These are phyloP conservation scores for Penicillium aurantiogriseum DNA, from an alignment of 2,329 filamentous ascomycete species.

Conservation along the genomic window DNA sequence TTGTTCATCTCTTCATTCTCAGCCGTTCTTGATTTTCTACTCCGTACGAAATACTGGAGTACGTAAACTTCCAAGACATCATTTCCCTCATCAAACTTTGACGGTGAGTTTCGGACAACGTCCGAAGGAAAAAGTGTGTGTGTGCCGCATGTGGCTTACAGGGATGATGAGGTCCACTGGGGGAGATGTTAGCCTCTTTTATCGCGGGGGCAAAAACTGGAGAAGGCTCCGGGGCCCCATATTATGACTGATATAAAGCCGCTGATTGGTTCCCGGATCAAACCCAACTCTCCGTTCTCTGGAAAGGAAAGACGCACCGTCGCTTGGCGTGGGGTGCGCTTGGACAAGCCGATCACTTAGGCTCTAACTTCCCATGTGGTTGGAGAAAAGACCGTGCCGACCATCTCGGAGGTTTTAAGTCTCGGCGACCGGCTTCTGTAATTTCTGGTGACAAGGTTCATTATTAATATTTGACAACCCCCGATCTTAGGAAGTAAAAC, in stretches of 20 bases:
- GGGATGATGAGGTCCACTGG: neutral
- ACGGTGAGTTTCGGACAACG: conserved; percentile 1
- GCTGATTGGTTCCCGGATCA: neutral
- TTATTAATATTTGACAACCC: conserved; percentile 1
- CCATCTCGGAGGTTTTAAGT: neutral
- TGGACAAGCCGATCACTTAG: neutral
- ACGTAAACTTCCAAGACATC: neutral
- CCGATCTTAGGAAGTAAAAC: neutral
- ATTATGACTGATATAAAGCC: neutral
- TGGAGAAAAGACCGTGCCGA: neutral
- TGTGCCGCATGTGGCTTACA: neutral
- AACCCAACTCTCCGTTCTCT: neutral
- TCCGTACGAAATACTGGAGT: neutral
- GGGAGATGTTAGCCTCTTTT: neutral
- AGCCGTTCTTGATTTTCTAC: neutral
- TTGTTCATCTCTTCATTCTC: neutral
- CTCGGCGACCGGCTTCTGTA: neutral
- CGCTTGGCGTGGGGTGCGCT: conserved; percentile 11
- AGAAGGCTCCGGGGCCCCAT: neutral
- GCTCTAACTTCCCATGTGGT: neutral
- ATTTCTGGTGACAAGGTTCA: neutral
- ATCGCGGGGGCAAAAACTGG: conserved; percentile 4
- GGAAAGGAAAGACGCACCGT: neutral
- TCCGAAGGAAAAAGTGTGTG: neutral
- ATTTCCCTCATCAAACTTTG: neutral